Conservation (phyloP, 139 green algal genomes). For the Trebouxia sp. region DNA sequence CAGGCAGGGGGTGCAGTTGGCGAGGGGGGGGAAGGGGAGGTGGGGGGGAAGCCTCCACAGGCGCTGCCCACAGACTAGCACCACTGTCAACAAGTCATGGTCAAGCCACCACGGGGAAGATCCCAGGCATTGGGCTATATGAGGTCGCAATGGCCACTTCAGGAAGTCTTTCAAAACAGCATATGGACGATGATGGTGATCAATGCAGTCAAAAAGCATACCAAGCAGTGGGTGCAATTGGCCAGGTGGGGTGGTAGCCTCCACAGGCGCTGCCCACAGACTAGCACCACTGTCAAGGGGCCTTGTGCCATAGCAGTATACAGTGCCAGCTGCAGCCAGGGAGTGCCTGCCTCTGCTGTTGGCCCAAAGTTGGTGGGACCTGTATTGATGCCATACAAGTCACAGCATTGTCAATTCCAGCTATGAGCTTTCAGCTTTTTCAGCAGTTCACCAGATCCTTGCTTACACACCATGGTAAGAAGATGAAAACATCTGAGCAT, state of each 20-base stretch:
- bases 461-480: no score
- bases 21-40: no score
- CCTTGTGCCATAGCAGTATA: constrained; percentile 58
- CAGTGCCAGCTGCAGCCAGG: constrained; percentile 80
- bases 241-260: constrained; percentile 59
- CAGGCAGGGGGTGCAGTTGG: constrained; percentile 55
- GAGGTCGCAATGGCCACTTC: no score
- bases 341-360: constrained; percentile 54
- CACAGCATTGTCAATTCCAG: no score
- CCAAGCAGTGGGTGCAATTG: constrained; percentile 54
- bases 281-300: constrained; percentile 65
- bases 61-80: constrained; percentile 69
- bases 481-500: no score
- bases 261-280: constrained; percentile 66
- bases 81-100: constrained; percentile 59
- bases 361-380: constrained; percentile 69
- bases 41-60: constrained; percentile 59
- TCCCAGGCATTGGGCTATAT: no score
- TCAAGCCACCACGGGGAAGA: no score
- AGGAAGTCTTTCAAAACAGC: no score
- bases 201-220: no score
- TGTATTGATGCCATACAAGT: neutral
- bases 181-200: no score
- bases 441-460: no score
- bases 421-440: no score